Evolutionary conservation across 306 rosid species (phyloP), one percentile per base, ranked within the genome.

Genomic region (Vigna angularis): DNA sequence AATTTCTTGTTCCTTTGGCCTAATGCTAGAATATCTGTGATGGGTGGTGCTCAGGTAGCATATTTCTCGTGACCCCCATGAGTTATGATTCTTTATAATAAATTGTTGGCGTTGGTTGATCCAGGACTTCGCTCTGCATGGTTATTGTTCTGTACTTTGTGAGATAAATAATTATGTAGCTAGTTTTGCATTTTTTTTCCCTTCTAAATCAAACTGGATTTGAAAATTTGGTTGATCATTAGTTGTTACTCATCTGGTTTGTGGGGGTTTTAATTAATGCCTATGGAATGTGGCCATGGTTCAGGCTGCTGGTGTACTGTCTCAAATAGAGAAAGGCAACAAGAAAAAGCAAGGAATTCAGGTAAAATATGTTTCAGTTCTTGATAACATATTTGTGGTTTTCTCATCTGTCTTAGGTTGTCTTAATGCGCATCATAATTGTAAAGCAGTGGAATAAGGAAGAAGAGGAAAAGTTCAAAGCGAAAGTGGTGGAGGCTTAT

Each of bases 1-100:
- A 76, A 95, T 81, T 95, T 95, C 88, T 84, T 91, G 90, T 95
- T 89, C 90, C 86, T 95, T 74, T 92, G 98, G 97, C 98, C 98
- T 17, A 95, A 95, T 83, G 95, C 98, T 36, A 85, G 87, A 84
- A 92, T 95, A 82, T 95, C 98, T 67, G 97, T 95, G 72, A 95
- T 95, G 98, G 98, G 98, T 69, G 98, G 98, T 71, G 90, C 95
- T 63, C 98, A 95, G 97, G 98, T 94, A 86, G 76, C 69, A 32
- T 34, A 72, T 76, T 56, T 75, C 83, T 75, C 75, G 56, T 34
- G 6, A 68, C 79, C 72, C 81, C 72, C 73, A 75, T 26, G 7
- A 68, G 44, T 49, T 48, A 62, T 30, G 47, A 51, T 66, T 78
- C 66, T 17, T 59, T 72, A n/a, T 40, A 66, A 30, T 14, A 63